Base-by-base conservation (phyloP, 2,329 filamentous ascomycete species). In the Colletotrichum horii region DNA sequence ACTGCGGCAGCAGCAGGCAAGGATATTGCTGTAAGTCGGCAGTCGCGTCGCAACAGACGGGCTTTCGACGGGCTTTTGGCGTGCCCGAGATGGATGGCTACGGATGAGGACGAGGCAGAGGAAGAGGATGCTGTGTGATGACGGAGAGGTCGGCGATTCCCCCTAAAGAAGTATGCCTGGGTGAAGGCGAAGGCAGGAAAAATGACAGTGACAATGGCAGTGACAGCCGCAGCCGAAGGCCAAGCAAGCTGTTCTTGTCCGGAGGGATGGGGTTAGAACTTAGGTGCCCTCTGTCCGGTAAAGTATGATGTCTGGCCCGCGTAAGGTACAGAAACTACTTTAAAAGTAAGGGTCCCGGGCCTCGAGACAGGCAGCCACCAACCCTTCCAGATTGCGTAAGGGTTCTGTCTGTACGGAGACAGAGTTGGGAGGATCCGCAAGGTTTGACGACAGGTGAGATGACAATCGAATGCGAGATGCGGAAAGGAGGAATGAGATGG, bases 371-470 rank as follows among this genome's bases (percentile, higher is more conserved):
- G 43, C 43, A 52, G 43, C 43, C 43, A 52, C 43, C 43, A 11
- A 52, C 43, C 43, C 43, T 48, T 52, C n/a, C 43, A n/a, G 22
- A 22, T 52, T 52, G 9, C 43, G 43, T 52, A 52, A 52, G 43
- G 43, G 43, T 52, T 52, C n/a, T 52, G 43, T 52, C 43, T 34
- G 15, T 22, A 62, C 16, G 56, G 26, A 28, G 14, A 28, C 26
- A 60, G 56, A n/a, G 55, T 26, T 52, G 43, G 43, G 43, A 52
- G 43, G 43, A 52, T 52, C n/a, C 43, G 55, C 34, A 70, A 32
- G 38, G 34, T 71, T 65, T 60, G 71, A 26, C 19, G 60, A 38
- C 66, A 60, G 71, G 30, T 64, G 69, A 67, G 56, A 75, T 55
- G 55, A 62, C 61, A 32, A 67, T 75, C 52, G 60, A 71, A 65